Evolutionary conservation across 192 early-diverging fungal species (phyloP), one percentile per base, ranked within the genome.

Genomic region (Dissophora ornata): DNA sequence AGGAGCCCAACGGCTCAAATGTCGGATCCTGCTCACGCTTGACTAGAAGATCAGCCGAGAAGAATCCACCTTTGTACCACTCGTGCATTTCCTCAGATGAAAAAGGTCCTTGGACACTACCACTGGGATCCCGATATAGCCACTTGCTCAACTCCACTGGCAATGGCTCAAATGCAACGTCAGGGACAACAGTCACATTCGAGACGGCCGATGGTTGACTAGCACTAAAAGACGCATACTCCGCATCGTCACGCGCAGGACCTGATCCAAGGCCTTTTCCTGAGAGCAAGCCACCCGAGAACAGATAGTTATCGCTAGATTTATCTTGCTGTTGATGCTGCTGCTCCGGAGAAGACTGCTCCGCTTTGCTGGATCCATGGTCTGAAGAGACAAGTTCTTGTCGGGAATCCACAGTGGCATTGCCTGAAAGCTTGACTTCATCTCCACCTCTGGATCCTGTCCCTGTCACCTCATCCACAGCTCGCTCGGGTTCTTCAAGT

Each of bases 51-150:
- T 90, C 88, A 21, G 84, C 81, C 0, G 85, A 82, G 67, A 99
- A 97, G 75, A 94, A 99, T 25, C 92, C 93, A 22, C 85, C 90
- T 22, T 85, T 85, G 81, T 88, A 95, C 97, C 97, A 99, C 40
- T 94, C 95, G 46, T 99, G 94, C 97, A 99, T 99, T 50, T 96
- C 91, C 13, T 90, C 79, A 18, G 91, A 86, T 11, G 86, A 80
- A 70, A 97, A 99, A 24, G 97, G 96, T 2, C 73, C 97, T 79
- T 97, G 96, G 24, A 95, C 85, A 46, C 84, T 89, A 10, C 93
- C 93, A 63, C 85, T 87, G 8, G 94, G 93, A 69, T 96, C 96
- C 29, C 93, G 87, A 67, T 96, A 96, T 54, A 88, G 86, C 96
- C 96, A 97, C 56, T 85, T 80, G 47, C 73, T 62, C 34, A 74